phyloP scores from a whole-genome alignment of 2,329 filamentous ascomycete genomes.

The Dactylonectria macrodidyma region DNA sequence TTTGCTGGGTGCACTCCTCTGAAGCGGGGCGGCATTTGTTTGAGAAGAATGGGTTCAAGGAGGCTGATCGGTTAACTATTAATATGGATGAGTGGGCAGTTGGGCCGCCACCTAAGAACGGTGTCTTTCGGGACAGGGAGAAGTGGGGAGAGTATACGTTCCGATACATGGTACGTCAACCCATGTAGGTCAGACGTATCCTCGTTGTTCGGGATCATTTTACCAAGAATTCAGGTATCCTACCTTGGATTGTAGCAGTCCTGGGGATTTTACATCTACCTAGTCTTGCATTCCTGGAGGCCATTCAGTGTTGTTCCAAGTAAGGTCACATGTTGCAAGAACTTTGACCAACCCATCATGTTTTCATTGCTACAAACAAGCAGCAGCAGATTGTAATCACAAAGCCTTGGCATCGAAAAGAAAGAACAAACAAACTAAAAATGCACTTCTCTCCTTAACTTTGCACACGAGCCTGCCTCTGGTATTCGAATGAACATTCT shows the following conservation, averaged over 20 bases:
- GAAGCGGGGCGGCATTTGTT: slow-evolving; percentile 50
- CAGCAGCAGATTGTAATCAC: no score
- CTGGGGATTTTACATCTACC: no score
- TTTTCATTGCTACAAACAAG: no score
- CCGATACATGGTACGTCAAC: slow-evolving; percentile 47
- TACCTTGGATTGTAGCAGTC: background rate
- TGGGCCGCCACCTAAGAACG: slow-evolving; percentile 43
- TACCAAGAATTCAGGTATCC: background rate
- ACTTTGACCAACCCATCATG: no score
- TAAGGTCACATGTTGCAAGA: no score
- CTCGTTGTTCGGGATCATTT: background rate
- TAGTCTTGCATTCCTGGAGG: no score
- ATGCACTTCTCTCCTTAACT: no score
- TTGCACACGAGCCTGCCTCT: no score
- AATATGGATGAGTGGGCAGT: slow-evolving; percentile 52
- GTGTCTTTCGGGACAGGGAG: slow-evolving; percentile 29
- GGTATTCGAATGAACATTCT: no score
- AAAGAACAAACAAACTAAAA: no score
- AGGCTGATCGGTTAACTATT: slow-evolving; percentile 48
- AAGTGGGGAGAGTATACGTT: slow-evolving; percentile 54
- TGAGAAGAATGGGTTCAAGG: slow-evolving; percentile 49
- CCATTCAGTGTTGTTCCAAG: no score
- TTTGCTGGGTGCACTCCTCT: slow-evolving; percentile 55
- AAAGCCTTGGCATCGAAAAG: no score
- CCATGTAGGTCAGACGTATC: background rate